A percentile compares a stretch with the other conserved stretches of the same genome.
Evolutionary conservation across 331 rosid genomes (phyloP).

Genomic region (Saraca asoca): DNA sequence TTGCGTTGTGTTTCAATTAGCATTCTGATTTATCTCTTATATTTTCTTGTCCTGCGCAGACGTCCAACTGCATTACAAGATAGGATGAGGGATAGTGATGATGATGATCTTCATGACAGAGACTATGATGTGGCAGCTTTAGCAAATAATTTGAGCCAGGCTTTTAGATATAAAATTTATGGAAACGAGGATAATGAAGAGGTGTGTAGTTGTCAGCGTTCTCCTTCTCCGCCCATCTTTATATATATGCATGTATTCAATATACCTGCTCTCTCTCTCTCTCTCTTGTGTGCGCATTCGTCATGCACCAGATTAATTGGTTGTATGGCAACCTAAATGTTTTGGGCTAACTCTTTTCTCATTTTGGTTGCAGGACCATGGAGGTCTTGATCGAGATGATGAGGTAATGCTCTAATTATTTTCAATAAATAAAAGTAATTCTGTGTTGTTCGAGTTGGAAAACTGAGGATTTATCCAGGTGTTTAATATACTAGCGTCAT

Average conservation of each 20-base stretch:
- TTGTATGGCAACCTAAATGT: slow-evolving; percentile 23
- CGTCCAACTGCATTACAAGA: slow-evolving; percentile 98
- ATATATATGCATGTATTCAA: too few species aligned
- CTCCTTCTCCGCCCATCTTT: slow-evolving; percentile 6
- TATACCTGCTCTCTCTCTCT: background rate
- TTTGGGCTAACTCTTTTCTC: slow-evolving; percentile 34
- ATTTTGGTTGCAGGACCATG: slow-evolving; percentile 69
- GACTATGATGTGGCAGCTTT: slow-evolving; percentile 92
- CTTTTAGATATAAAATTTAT: slow-evolving; percentile 86
- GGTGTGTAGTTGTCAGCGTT: slow-evolving; percentile 50
- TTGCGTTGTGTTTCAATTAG: slow-evolving; percentile 15
- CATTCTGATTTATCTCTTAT: slow-evolving; percentile 13
- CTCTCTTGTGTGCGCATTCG: slow-evolving; percentile 5
- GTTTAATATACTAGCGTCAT: slow-evolving; percentile 15
- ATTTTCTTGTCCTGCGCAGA: slow-evolving; percentile 47
- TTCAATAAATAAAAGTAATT: slow-evolving; percentile 7
- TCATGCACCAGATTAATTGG: slow-evolving; percentile 1
- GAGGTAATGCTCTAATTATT: slow-evolving; percentile 59
- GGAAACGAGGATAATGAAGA: slow-evolving; percentile 91
- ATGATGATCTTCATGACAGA: slow-evolving; percentile 86
- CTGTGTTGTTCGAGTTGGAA: background rate
- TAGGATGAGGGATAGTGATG: slow-evolving; percentile 94
- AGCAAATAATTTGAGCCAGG: slow-evolving; percentile 93
- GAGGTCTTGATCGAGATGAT: slow-evolving; percentile 75
- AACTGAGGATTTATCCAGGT: slow-evolving; percentile 24